Base-by-base conservation (phyloP, 2,329 filamentous ascomycete genomes). In the Hypoxylon sp. region DNA sequence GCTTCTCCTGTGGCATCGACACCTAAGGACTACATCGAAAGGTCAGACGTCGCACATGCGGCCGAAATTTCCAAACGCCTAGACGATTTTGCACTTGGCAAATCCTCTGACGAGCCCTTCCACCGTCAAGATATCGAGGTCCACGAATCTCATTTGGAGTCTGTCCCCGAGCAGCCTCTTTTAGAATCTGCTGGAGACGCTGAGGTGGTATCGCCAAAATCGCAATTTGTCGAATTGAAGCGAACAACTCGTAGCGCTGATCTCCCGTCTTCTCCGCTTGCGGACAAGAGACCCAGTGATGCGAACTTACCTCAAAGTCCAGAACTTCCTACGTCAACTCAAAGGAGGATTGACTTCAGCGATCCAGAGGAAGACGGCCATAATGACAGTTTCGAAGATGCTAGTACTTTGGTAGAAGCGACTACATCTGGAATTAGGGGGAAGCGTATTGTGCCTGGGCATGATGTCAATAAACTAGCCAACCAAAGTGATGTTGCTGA, bases 191-290 rank as follows among this genome's bases (percentile, higher is more conserved):
- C 34, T 13, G 57, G 62, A 31, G 59, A 66, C 9, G 20, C 35
- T 21, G 57, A 58, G 9, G 61, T 46, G 27, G 42, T 52, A 4
- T 34, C 59, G 6, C 30, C 51, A 46, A 53, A 77, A 26, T 70
- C 72, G 13, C 69, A 69, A 19, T 67, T 71, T 4, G 56, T 75
- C 11, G 73, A 78, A 26, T 50, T 73, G 11, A 73, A 70, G 51
- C 73, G 71, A 5, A 75, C 75, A 58, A 69, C 75, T 52, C 66
- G 71, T 57, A 78, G 71, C 60, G 75, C 73, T 8, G 74, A 75
- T n/a, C n/a, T n/a, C 57, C 59, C 77, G 11, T 64, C 71, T 38
- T 71, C 73, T 9, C 72, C 71, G 16, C 71, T 69, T 9, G 68
- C 69, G 5, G 51, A 61, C 13, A 62, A 70, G 46, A 66, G 42